Conservation (phyloP, 805 yeast species). For the Metschnikowia arizonensis region DNA sequence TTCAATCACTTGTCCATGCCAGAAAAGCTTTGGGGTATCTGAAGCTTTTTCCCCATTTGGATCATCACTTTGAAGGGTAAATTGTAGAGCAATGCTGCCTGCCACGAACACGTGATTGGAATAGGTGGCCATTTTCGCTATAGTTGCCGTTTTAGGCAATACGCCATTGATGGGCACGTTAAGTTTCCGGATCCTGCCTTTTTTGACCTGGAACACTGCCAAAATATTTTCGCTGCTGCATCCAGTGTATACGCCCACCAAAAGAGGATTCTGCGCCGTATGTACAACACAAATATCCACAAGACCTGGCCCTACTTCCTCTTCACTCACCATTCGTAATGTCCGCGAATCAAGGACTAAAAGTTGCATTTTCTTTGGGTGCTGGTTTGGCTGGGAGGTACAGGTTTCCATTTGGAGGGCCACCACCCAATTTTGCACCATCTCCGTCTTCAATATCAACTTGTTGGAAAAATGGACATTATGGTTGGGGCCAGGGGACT, state of each 20-base stretch:
- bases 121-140: constrained; percentile 7
- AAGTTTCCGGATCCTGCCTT: constrained; percentile 1
- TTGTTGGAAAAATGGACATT: constrained; percentile 5
- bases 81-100: constrained; percentile 4
- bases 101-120: constrained; percentile 6
- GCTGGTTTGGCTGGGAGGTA: background rate
- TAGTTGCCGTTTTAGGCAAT: constrained; percentile 7
- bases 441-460: constrained; percentile 7
- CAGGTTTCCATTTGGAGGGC: constrained; percentile 9
- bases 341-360: constrained; percentile 8
- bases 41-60: background rate
- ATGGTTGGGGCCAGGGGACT: background rate
- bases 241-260: constrained; percentile 9
- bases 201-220: constrained; percentile 4
- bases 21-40: background rate
- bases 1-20: constrained; percentile 2
- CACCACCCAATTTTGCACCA: constrained; percentile 3
- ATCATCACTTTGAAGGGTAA: background rate
- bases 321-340: constrained; percentile 1
- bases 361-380: too few relatives aligned
- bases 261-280: background rate
- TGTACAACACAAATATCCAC: constrained; percentile 10
- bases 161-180: constrained; percentile 3
- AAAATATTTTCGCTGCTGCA: constrained; percentile 1
- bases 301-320: background rate